Percentiles rank a stretch among this genome's conserved stretches.
phyloP scores from a whole-genome alignment of 1,139 yeast species.

The Suhomyces coccinellae region DNA sequence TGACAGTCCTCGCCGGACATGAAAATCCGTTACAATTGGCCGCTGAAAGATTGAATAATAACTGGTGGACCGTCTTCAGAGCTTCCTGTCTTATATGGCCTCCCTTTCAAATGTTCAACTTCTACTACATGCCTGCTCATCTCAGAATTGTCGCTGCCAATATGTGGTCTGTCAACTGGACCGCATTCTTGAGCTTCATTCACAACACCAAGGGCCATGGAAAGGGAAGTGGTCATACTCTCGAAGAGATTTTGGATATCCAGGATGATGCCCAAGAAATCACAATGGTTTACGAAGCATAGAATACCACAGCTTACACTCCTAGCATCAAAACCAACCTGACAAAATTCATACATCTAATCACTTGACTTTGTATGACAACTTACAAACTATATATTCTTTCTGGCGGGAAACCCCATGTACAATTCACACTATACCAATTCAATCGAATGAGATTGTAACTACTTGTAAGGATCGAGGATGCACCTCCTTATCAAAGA shows the following conservation, averaged over 20 bases:
- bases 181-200: slow-evolving; percentile 44
- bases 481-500: not conserved
- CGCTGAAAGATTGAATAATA: slow-evolving; percentile 33
- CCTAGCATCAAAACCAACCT: too few species aligned
- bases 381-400: too few species aligned
- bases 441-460: too few species aligned
- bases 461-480: not conserved
- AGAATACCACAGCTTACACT: not conserved
- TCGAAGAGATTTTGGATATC: slow-evolving; percentile 45
- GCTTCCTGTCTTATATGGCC: slow-evolving; percentile 52
- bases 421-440: not conserved
- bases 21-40: slow-evolving; percentile 39
- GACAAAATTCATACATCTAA: too few species aligned
- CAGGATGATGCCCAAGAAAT: slow-evolving; percentile 33
- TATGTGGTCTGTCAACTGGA: slow-evolving; percentile 48
- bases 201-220: slow-evolving; percentile 50
- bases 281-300: slow-evolving; percentile 31
- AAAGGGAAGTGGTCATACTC: slow-evolving; percentile 34
- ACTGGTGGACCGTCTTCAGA: slow-evolving; percentile 46
- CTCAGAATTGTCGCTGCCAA: slow-evolving; percentile 41
- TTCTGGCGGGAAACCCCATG: too few species aligned
- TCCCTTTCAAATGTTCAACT: slow-evolving; percentile 39
- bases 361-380: too few species aligned
- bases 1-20: slow-evolving; percentile 41
- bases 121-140: slow-evolving; percentile 44